Percentiles rank a stretch among this genome's conserved stretches.
phyloP scores from a whole-genome alignment of 768 basidiomycete species.

The Calocera cornea region DNA sequence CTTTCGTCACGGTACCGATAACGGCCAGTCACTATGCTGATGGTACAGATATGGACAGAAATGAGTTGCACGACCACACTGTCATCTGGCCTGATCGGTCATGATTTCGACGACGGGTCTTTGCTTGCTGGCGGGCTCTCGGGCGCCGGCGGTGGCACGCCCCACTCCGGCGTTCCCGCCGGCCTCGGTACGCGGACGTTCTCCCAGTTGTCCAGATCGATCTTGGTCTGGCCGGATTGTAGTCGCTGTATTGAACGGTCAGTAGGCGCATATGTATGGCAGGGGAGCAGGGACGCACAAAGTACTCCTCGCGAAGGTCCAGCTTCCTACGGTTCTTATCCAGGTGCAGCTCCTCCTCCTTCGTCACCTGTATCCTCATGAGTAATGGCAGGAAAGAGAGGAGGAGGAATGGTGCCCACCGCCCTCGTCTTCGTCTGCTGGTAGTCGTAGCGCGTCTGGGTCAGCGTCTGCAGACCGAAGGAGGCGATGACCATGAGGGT shows the following conservation, averaged over 20 bases:
- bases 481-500: constrained; percentile 74
- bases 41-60: background rate
- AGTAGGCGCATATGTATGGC: background rate
- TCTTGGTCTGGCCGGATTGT: constrained; percentile 34
- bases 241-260: constrained; percentile 39
- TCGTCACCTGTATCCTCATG: constrained; percentile 38
- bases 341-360: constrained; percentile 65
- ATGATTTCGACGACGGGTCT: background rate
- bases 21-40: background rate
- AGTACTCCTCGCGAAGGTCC: constrained; percentile 92
- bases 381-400: background rate
- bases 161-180: constrained; percentile 87
- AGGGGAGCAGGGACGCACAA: constrained; percentile 42
- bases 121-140: constrained; percentile 2
- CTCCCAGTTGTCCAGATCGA: constrained; percentile 64
- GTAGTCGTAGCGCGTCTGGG: constrained; percentile 82
- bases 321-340: constrained; percentile 61
- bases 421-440: constrained; percentile 66
- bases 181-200: constrained; percentile 72
- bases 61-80: background rate
- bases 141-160: constrained; percentile 44
- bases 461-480: constrained; percentile 68
- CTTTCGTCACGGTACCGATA: background rate
- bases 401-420: constrained; percentile 25
- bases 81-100: background rate